Conservation (phyloP, 768 basidiomycete genomes). For the Leccinum disarticulatum region DNA sequence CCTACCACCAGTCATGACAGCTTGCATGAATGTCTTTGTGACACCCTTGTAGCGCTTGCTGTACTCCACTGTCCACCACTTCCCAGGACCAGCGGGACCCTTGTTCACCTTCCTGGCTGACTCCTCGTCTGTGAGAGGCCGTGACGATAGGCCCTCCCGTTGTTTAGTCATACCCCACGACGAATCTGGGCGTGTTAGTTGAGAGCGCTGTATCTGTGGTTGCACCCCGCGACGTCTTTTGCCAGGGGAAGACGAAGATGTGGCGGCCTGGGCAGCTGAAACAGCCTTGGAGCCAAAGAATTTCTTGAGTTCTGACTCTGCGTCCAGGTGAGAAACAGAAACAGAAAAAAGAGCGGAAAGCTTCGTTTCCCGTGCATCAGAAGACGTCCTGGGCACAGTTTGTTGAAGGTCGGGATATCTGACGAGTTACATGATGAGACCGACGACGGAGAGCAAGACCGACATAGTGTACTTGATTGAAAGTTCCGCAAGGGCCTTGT, state of each 20-base stretch:
- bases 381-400: constrained; percentile 22
- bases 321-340: constrained; percentile 79
- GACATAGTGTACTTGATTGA: constrained; percentile 57
- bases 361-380: constrained; percentile 32
- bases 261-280: constrained; percentile 49
- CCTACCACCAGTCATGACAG: constrained; percentile 80
- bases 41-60: constrained; percentile 80
- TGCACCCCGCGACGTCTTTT: constrained; percentile 38
- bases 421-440: constrained; percentile 3
- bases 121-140: constrained; percentile 58
- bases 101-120: constrained; percentile 42
- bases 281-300: constrained; percentile 95
- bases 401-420: constrained; percentile 58
- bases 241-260: constrained; percentile 34
- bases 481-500: constrained; percentile 82
- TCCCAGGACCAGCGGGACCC: constrained; percentile 53
- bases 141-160: constrained; percentile 72
- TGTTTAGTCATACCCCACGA: constrained; percentile 72
- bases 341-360: constrained; percentile 67
- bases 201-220: constrained; percentile 51
- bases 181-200: constrained; percentile 73
- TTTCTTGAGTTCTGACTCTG: constrained; percentile 86
- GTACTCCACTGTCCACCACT: constrained; percentile 90
- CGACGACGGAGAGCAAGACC: background rate
- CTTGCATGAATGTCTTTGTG: constrained; percentile 77